Evolutionary conservation across 208 protist genomes (phyloP), one percentile per base, ranked within the genome.

Genomic region (Strigomonas culicis): DNA sequence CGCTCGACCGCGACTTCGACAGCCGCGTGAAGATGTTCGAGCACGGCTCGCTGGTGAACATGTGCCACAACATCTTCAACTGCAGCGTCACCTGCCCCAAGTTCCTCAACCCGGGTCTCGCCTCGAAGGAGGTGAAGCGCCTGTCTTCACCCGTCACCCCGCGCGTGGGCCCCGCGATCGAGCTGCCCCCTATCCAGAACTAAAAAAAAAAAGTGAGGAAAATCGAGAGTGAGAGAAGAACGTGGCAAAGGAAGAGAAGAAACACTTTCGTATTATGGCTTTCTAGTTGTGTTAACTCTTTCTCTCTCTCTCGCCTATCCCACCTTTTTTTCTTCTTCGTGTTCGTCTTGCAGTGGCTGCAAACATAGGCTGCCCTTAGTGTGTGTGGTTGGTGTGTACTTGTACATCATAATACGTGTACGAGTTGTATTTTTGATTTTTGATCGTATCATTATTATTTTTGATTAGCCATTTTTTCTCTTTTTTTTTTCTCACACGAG

Each of bases 41-140:
- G 75, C 84, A 91, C 59, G 86, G 86, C 63, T 75, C 74, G 24
- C 75, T 88, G 11, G 78, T 94, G 68, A 93, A 93, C 75, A 92
- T 94, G 77, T 96, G 90, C 74, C 90, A 96, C 70, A 96, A 93
- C 69, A 94, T 96, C 62, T 93, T 94, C 72, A 96, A 96, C 70
- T 96, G 90, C 80, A 85, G 66, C 63, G 79, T 93, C 59, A 93
- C 86, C 13, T 96, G 90, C 70, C 90, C 90, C 53, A 96, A 96
- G 79, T 93, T 91, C 75, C 83, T 96, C 39, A 96, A 94, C 68
- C 90, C 90, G 19, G 90, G 78, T 32, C 65, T 89, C 49, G 90
- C 86, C 17, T 88, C 86, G 43, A 93, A 93, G 78, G 86, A 94
- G 66, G 93, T 94, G 66, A 96, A 96, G 81, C 82, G 86, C 21